Percentiles rank a stretch among this genome's conserved stretches.
Evolutionary conservation across 2,329 filamentous ascomycete species (phyloP).

Genomic region (Trichoderma simmonsii): DNA sequence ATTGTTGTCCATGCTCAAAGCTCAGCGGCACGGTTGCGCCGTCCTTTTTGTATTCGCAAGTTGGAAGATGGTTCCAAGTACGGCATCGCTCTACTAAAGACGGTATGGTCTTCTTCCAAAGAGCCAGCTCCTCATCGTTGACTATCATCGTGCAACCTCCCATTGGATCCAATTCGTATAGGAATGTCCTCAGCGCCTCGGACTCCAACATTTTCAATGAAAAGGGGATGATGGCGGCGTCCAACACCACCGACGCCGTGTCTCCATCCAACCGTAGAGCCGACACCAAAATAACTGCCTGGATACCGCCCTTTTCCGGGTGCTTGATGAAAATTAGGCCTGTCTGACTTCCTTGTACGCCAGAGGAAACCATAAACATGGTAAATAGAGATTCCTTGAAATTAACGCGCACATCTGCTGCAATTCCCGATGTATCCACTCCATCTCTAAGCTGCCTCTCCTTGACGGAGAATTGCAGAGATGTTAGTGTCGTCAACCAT

Average conservation of each 20-base stretch:
- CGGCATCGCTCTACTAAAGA: slow-evolving; percentile 47
- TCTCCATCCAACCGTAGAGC: slow-evolving; percentile 43
- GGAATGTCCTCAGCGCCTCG: slow-evolving; percentile 36
- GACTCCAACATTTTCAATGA: slow-evolving; percentile 35
- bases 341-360: slow-evolving; percentile 44
- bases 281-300: slow-evolving; percentile 39
- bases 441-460: slow-evolving; percentile 39
- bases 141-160: slow-evolving; percentile 41
- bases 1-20: slow-evolving; percentile 32
- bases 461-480: slow-evolving; percentile 40
- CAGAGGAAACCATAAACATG: slow-evolving; percentile 45
- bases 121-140: slow-evolving; percentile 55
- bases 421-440: slow-evolving; percentile 24
- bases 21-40: slow-evolving; percentile 40
- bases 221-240: slow-evolving; percentile 47
- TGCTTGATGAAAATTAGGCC: slow-evolving; percentile 43
- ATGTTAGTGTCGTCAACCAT: slow-evolving; percentile 41
- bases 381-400: slow-evolving; percentile 49
- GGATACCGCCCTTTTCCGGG: slow-evolving; percentile 36
- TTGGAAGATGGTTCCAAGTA: slow-evolving; percentile 42
- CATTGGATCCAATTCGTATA: slow-evolving; percentile 36
- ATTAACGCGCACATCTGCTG: slow-evolving; percentile 37
- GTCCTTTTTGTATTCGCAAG: slow-evolving; percentile 42
- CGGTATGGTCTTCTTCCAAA: slow-evolving; percentile 47
- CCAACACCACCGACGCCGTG: slow-evolving; percentile 41